A percentile compares a stretch with the other conserved stretches of the same genome.
Conservation (phyloP, 2,329 filamentous ascomycete species). For the Diaporthe citriasiana region DNA sequence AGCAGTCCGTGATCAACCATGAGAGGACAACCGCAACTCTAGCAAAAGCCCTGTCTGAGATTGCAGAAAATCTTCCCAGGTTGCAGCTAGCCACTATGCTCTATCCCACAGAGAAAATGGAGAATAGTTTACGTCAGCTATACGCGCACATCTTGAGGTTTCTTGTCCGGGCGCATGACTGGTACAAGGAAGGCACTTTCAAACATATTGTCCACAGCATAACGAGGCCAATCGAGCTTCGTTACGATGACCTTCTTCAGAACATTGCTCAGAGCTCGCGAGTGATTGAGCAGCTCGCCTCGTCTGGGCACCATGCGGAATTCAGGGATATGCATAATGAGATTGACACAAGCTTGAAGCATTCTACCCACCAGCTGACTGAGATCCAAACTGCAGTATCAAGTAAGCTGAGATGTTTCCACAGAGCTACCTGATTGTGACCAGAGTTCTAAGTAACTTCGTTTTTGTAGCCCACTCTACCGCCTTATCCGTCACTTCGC, state of each 20-base stretch:
- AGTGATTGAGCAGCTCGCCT: no score
- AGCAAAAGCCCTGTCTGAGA: background rate
- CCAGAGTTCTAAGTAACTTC: no score
- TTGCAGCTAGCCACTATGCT: background rate
- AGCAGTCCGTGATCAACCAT: background rate
- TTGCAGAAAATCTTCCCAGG: background rate
- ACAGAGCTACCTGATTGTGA: no score
- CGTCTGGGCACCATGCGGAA: no score
- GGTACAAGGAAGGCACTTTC: background rate
- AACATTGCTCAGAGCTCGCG: no score
- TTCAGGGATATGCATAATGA: no score
- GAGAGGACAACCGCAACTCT: background rate
- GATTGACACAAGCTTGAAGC: no score
- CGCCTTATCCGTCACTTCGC: no score
- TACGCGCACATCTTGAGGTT: background rate
- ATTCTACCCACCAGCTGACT: no score
- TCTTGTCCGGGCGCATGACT: background rate
- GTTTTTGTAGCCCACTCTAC: no score
- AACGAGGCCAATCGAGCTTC: background rate
- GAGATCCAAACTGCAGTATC: no score
- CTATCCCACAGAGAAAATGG: background rate
- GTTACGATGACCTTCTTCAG: background rate
- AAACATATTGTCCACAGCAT: background rate
- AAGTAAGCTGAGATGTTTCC: no score
- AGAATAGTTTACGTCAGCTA: background rate